These are phyloP conservation scores for Rhododendron griersonianum DNA, from an alignment of 148 eudicot species.

Conservation along the genomic window DNA sequence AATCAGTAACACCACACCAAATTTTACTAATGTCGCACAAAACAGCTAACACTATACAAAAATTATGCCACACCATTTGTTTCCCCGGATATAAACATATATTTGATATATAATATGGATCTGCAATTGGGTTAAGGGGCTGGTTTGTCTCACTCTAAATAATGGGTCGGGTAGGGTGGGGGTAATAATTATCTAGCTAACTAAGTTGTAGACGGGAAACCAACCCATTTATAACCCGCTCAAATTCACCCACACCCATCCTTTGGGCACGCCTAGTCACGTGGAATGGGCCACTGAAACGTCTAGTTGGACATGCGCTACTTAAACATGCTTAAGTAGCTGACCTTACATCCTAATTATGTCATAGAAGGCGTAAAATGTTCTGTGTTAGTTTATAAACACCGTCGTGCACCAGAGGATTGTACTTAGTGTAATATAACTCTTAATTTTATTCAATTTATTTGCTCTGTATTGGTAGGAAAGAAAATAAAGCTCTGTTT, in stretches of 20 bases:
- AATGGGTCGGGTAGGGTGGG: too few species aligned
- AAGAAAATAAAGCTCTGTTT: background rate
- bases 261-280: too few species aligned
- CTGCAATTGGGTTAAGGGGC: too few species aligned
- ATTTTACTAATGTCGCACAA: too few species aligned
- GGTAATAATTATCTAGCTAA: background rate
- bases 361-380: background rate
- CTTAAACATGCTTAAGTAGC: background rate
- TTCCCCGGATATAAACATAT: too few species aligned
- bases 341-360: background rate
- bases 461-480: background rate
- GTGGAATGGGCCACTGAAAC: too few species aligned
- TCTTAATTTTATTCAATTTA: background rate
- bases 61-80: too few species aligned
- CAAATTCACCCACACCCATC: background rate
- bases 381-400: background rate
- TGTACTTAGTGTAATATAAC: background rate
- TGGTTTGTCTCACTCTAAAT: background rate
- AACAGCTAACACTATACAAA: too few species aligned
- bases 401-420: background rate
- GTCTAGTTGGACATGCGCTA: background rate
- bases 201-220: background rate
- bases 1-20: too few species aligned
- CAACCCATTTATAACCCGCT: background rate
- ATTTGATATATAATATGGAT: too few species aligned